Base-by-base conservation (phyloP, 1,284 basidiomycete genomes). In the Schizophyllum commune region DNA sequence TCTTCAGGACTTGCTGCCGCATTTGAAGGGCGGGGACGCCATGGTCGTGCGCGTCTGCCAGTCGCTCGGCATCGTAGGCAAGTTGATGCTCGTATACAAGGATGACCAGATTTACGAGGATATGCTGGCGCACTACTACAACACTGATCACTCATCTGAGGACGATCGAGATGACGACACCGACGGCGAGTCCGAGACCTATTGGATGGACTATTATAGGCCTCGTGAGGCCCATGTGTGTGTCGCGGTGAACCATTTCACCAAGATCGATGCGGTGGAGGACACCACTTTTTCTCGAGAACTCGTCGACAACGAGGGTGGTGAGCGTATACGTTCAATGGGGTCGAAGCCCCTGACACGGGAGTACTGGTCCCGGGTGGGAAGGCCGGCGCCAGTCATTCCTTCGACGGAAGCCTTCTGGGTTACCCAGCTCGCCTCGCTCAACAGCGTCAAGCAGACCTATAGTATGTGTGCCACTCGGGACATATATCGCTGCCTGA, bases 1-100 rank as follows among this genome's bases (percentile, higher is more conserved):
- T 15, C 20, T 55, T 15, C 53, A 27, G 19, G 20, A 20, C 53
- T n/a, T 55, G 20, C 9, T 21, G 15, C 13, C 19, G 20, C 53
- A 55, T 13, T 3, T 62, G 52, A 62, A 62, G 47, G 61, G 58
- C 4, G 15, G 56, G n/a, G 61, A 62, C 19, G 59, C 61, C 17
- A 55, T 60, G 1, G 47, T 62, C 9, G 54, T 58, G n/a, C 58
- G 59, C n/a, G 59, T 58, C 19, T 56, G 56, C 52, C 15, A 58
- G 53, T 15, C 11, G 53, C 53, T 55, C 13, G 27, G 27, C 3
- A 2, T 55, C 15, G 53, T 15, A 4, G 53, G 20, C 53, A 27
- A 21, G 19, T 13, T 55, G 13, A 13, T 15, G 13, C 20, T 27
- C 53, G 3, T 55, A 3, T 55, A 55, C 13, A 5, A 11, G 11